Base-by-base conservation (phyloP, 371 early-diverging fungal genomes). In the Saksenaea oblongispora region DNA sequence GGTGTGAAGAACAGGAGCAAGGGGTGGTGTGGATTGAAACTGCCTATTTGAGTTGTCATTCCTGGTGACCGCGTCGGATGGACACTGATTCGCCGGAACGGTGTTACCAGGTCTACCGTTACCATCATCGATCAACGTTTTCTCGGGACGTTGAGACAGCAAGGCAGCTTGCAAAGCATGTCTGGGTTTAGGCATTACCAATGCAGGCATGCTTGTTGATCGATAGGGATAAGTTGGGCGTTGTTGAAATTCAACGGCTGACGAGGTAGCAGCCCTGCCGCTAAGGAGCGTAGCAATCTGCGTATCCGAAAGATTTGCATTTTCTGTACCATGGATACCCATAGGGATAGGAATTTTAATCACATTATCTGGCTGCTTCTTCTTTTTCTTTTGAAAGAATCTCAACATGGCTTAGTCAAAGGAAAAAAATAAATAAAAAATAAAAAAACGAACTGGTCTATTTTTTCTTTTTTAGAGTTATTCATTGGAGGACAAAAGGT, bases 121-220 rank as follows among this genome's bases (percentile, higher is more conserved):
- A 17, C 24, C 22, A 5, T 27, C 24, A 10, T 68, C 68, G 5
- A 63, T 10, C 8, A 58, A 37, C 0, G 68, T 68, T 41, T 68
- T 68, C 7, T 68, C 68, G 11, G 55, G 54, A 3, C 63, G 64
- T 3, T 56, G 28, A 27, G n/a, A 4, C 31, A 47, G 51, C 15
- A 68, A 13, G 1, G 63, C 60, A 31, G 55, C 63, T 15, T 55
- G 59, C 24, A 60, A 59, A 0, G 61, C 63, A 60, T 68, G 39
- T 24, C 57, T 36, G 10, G 68, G 68, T 35, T 61, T 61, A 24
- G 68, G 68, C 68, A 68, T 68, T 24, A 60, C n/a, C 31, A 68
- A 34, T 0, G 39, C 44, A 28, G 59, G 60, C 24, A 39, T 44
- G 27, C 60, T 59, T 42, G 24, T 44, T 44, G 44, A 44, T 44